Evolutionary conservation across 73 alveolate species (phyloP), one percentile per base, ranked within the genome.

Genomic region (Halteria grandinella): DNA sequence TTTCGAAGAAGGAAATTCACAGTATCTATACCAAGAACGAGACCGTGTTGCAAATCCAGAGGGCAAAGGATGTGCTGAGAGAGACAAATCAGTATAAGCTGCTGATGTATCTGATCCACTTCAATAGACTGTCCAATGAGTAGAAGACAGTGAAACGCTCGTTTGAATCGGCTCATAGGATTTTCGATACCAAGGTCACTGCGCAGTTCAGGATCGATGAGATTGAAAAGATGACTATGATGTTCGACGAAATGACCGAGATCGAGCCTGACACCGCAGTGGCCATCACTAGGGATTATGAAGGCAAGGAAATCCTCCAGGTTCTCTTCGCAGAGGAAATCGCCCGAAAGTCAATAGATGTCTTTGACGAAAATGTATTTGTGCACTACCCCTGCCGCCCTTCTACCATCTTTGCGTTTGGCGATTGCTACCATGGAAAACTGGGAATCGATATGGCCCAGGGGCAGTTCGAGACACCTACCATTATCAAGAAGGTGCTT

Each of bases 211-310:
- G 80, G 47, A 66, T 66, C 4, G 80, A 66, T 66, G 80, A 66
- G 31, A 66, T 66, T 1, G 80, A 66, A 27, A 66, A 66, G 66
- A 66, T 66, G 80, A 66, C 80, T n/a, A 7, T 47, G 20, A 12
- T 66, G 51, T 66, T 66, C 47, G 80, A 66, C 29, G 80, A 66
- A 32, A 21, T 44, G 32, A 66, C 80, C 1, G 80, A 66, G 21
- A 66, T 66, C 31, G 80, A 66, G 37, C 80, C 80, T 25, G 80
- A 66, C 28, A 66, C 80, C 4, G 80, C 80, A 18, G 80, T 66
- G 1, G 80, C 66, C 1, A 66, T 66, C 4, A 14, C 51, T 7
- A 66, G 80, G 47, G 80, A 66, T 33, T 66, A 66, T 27, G 80
- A 66, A 7, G 80, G 69, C 33, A 18, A 66, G 37, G 80, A 66